A percentile compares a stretch with the other conserved stretches of the same genome.
These are phyloP conservation scores for Xanthoconium separans DNA, from an alignment of 1,284 basidiomycete species.

Conservation along the genomic window DNA sequence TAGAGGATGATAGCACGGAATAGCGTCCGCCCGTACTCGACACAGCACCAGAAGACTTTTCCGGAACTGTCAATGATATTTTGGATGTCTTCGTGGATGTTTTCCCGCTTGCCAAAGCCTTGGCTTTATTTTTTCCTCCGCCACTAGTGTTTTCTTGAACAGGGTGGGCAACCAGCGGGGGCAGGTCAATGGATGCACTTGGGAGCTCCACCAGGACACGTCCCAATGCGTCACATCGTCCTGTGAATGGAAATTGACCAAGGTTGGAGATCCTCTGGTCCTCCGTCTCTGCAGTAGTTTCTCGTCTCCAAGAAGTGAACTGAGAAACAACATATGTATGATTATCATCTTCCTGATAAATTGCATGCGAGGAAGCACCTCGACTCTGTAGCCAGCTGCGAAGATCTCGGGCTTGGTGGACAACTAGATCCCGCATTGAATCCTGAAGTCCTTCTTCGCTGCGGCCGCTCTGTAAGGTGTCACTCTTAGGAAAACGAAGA, in stretches of 20 bases:
- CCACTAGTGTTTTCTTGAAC: background rate
- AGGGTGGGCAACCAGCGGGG: background rate
- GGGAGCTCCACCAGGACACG: slow-evolving; percentile 9
- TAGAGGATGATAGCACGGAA: background rate
- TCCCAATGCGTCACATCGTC: slow-evolving; percentile 9
- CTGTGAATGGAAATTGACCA: background rate
- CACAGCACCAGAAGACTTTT: background rate
- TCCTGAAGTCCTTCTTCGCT: background rate
- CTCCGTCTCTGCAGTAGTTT: background rate
- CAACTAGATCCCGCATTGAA: too few species aligned
- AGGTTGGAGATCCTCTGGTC: background rate
- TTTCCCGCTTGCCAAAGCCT: background rate
- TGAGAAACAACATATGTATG: background rate
- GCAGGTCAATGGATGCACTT: background rate
- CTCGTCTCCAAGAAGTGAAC: background rate
- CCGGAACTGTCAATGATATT: background rate
- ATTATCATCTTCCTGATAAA: background rate
- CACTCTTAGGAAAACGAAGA: slow-evolving; percentile 4
- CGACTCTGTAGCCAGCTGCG: background rate
- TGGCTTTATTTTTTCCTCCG: too few species aligned
- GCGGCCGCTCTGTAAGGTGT: background rate
- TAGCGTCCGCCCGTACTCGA: background rate
- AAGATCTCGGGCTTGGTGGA: too few species aligned
- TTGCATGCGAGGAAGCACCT: background rate
- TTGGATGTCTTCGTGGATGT: background rate